Conservation (phyloP, 1,284 basidiomycete species). For the Rhodofomes roseus region DNA sequence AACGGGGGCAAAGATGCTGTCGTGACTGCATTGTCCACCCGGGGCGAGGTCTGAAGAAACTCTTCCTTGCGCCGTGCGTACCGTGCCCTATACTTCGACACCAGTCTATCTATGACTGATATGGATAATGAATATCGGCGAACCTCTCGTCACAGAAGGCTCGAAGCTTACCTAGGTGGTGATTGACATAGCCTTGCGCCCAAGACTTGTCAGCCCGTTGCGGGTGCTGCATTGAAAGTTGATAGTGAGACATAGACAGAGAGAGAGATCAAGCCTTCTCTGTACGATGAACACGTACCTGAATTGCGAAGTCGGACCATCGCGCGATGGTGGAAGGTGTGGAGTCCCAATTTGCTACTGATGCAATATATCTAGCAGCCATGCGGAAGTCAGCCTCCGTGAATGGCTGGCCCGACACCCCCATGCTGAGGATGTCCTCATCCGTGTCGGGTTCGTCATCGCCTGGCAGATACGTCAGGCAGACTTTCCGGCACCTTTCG, state of each 20-base stretch:
- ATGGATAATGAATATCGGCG: too few species aligned
- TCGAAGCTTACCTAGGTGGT: neutral
- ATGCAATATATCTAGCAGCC: constrained; percentile 53
- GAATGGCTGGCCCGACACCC: constrained; percentile 42
- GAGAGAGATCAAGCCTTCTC: neutral
- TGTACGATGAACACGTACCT: neutral
- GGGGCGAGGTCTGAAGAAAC: neutral
- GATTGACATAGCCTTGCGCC: neutral
- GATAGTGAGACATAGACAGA: neutral
- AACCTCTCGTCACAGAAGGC: neutral
- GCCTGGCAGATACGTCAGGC: neutral
- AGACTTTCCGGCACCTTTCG: neutral
- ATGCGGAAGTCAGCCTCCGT: constrained; percentile 55
- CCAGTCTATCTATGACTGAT: constrained; percentile 1
- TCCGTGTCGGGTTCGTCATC: constrained; percentile 24
- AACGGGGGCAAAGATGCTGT: neutral
- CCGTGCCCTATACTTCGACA: constrained; percentile 1
- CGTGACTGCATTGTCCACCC: neutral
- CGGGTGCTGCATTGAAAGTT: neutral
- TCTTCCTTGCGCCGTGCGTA: neutral
- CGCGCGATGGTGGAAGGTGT: constrained; percentile 18
- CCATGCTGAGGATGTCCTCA: constrained; percentile 51
- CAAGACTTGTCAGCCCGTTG: constrained; percentile 1
- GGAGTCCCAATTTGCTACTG: constrained; percentile 40
- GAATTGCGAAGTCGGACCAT: neutral